phyloP scores from a whole-genome alignment of 2,329 filamentous ascomycete species.

The Knoxdaviesia proteae region DNA sequence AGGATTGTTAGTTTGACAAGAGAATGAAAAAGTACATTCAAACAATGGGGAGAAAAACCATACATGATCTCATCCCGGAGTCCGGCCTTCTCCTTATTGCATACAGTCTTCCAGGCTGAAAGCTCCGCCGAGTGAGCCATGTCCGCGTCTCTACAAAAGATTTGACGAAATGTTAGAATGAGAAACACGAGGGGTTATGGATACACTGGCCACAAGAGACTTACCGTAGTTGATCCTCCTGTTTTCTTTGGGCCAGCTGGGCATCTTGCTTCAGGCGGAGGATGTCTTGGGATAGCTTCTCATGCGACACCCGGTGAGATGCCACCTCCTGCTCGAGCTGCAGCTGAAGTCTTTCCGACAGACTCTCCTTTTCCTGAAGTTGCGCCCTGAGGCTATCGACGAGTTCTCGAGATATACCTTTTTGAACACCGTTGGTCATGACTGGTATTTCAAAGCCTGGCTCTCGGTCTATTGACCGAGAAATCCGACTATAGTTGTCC shows the following conservation, averaged over 20 bases:
- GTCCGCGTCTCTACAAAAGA: no score
- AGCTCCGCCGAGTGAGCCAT: no score
- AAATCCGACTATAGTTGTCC: conserved; percentile 76
- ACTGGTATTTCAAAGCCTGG: conserved; percentile 73
- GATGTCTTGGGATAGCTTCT: conserved; percentile 32
- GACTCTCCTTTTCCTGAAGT: conserved; percentile 45
- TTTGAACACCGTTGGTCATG: conserved; percentile 57
- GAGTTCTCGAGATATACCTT: conserved; percentile 81
- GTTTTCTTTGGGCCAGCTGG: conserved; percentile 47
- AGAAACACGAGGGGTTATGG: no score
- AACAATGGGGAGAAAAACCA: no score
- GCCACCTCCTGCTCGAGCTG: conserved; percentile 44
- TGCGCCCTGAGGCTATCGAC: conserved; percentile 69
- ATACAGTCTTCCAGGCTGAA: no score
- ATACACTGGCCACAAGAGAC: conserved; percentile 3
- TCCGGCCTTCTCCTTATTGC: no score
- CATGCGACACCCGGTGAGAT: conserved; percentile 21
- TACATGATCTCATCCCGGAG: no score
- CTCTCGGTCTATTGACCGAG: conserved; percentile 73
- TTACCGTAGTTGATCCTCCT: conserved; percentile 43
- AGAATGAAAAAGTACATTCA: no score
- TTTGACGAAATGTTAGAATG: no score
- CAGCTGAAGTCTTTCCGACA: conserved; percentile 16
- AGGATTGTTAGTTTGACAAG: no score
- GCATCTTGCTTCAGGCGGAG: conserved; percentile 41